phyloP scores from a whole-genome alignment of 371 early-diverging fungal genomes.

The Entomophthora muscae region DNA sequence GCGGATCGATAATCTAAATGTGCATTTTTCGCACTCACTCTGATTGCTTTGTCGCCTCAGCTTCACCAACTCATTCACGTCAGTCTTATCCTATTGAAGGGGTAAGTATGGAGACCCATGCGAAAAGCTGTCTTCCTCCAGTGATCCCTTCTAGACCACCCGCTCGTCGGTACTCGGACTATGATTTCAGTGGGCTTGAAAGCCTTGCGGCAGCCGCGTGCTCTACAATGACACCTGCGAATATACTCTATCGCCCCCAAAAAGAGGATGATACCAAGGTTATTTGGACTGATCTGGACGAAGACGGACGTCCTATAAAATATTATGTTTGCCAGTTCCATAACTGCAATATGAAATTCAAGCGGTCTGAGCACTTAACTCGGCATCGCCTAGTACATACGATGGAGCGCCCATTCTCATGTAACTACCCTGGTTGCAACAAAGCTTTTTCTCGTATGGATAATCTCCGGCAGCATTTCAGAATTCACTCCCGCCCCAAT shows the following conservation, averaged over 20 bases:
- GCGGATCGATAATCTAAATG: conserved; percentile 54
- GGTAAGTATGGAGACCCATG: not conserved
- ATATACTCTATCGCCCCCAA: not conserved
- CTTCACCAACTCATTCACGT: not conserved
- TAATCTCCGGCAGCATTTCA: conserved; percentile 6
- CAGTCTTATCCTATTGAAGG: not conserved
- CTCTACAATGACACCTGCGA: not conserved
- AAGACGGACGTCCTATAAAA: not conserved
- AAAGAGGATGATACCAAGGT: not conserved
- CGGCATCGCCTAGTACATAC: conserved; percentile 51
- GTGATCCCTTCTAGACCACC: not conserved
- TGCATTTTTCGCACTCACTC: conserved; percentile 16
- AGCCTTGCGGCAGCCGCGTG: not conserved
- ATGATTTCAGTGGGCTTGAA: not conserved
- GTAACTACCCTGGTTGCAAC: conserved; percentile 32
- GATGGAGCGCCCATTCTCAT: conserved; percentile 51
- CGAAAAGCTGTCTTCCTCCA: not conserved
- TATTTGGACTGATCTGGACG: not conserved
- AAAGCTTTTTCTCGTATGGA: conserved; percentile 4
- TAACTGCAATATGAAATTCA: conserved; percentile 30
- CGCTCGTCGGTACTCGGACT: not conserved
- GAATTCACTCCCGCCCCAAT: conserved; percentile 2
- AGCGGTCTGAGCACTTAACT: conserved; percentile 65
- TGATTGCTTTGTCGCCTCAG: not conserved
- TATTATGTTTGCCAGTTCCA: not conserved